Evolutionary conservation across 768 basidiomycete species (phyloP), one percentile per base, ranked within the genome.

Genomic region (Asterophora lycoperdoides): DNA sequence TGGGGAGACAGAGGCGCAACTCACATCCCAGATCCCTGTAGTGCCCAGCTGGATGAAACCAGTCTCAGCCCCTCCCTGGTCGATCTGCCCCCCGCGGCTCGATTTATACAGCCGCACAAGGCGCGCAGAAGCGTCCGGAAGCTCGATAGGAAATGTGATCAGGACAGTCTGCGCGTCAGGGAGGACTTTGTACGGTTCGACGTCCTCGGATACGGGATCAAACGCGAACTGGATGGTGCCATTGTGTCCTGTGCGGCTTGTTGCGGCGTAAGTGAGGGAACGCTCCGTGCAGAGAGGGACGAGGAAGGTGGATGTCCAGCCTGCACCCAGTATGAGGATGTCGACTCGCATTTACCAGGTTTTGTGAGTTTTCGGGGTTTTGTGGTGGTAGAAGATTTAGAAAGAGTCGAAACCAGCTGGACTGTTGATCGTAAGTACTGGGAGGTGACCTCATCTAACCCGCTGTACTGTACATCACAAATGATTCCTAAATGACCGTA

Each of bases 251-350:
- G 74, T 63, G 18, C 83, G 75, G n/a, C 73, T 75, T 0, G 83
- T 84, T 2, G 76, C 71, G 2, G 77, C 77, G 59, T 69, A 74
- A 1, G 68, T 64, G 46, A 83, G 45, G 8, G 61, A 52, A 15
- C 69, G 64, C 14, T 66, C 53, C 2, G 58, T 20, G 60, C 80
- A 79, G 26, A 80, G 76, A 0, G 81, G 76, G 32, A 79, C 67
- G 19, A 85, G 69, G 65, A 84, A 86, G 7, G 67, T 71, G 1
- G 76, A 79, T 4, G 79, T 79, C 83, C 84, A 86, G 28, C 83
- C 83, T 20, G 80, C 80, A 29, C 83, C 84, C 41, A 86, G 73
- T 53, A 86, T 77, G 45, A 84, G 74, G 29, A 83, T 63, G 48
- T 81, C 77, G 47, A 81, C 73, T 17, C 9, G 8, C 52, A 52